Evolutionary conservation across 257 asterid species (phyloP), one percentile per base, ranked within the genome.

Genomic region (Ilex asprella): DNA sequence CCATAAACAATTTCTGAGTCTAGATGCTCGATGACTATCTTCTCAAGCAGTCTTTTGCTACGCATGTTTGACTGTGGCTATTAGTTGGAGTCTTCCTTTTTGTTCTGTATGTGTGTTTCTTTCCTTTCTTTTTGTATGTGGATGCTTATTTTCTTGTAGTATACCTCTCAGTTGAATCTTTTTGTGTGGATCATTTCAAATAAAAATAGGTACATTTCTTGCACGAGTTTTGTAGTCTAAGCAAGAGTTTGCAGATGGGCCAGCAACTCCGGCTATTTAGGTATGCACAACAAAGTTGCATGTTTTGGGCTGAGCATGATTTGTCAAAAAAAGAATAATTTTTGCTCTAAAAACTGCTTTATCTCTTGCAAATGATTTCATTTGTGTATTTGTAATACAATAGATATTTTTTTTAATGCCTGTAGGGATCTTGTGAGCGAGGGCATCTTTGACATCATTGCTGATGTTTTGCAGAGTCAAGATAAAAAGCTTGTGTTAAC

Each of bases 201-300:
- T 49, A 3, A 49, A 31, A 46, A 67, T 64, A 93, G 99, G 90
- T 89, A 59, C 81, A 69, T 73, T 93, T 89, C 76, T 78, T 93
- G 84, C 94, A 86, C 16, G 99, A 93, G 83, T 93, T 93, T 65
- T 89, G 96, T 75, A 81, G 89, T 55, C 65, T 87, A 67, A 87
- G 96, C 67, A 93, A 89, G 88, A 93, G 97, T 82, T 80, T 93
- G 86, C 97, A 85, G 79, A 76, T 87, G 88, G 92, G 78, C 60
- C 95, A 89, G 80, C 99, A 93, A 77, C 88, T 82, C 59, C 88
- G 95, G 68, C 75, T 89, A 56, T 89, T 83, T 71, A 84, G 95
- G 99, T 89, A 79, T 69, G 71, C 66, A 59, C 16, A n/a, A 32
- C 15, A 53, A 41, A 21, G 51, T 66, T 59, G 6, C 58, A 31